Evolutionary conservation across 768 basidiomycete species (phyloP).

Genomic region (Scleroderma bovista): DNA sequence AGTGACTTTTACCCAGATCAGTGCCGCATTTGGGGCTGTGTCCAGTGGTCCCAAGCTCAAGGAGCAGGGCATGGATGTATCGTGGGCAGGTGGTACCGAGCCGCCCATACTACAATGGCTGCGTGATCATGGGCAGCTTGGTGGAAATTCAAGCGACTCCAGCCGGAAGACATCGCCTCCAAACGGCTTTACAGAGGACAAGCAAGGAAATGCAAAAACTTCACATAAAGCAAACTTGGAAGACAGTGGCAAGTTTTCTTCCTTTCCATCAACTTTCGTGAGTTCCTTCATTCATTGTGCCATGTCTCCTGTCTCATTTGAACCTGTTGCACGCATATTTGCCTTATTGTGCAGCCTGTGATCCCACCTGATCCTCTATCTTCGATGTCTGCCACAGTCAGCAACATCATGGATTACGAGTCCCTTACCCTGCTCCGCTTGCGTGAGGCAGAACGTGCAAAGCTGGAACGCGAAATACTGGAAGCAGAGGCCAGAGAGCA

Average conservation of each 20-base stretch:
- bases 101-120: conserved; percentile 70
- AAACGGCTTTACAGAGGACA: conserved; percentile 3
- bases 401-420: conserved; percentile 64
- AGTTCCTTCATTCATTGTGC: conserved; percentile 36
- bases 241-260: conserved; percentile 43
- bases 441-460: conserved; percentile 73
- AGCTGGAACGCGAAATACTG: conserved; percentile 70
- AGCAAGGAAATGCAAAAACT: not conserved
- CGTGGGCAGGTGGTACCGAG: conserved; percentile 68
- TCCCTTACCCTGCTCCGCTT: conserved; percentile 74
- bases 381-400: conserved; percentile 17
- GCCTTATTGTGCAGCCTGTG: conserved; percentile 11
- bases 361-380: conserved; percentile 12
- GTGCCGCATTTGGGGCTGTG: conserved; percentile 72
- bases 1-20: conserved; percentile 70
- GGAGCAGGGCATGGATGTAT: conserved; percentile 60
- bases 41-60: conserved; percentile 49
- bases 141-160: conserved; percentile 13
- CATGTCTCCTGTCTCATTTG: conserved; percentile 9
- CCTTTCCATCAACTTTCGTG: conserved; percentile 45
- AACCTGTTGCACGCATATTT: not conserved
- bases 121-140: conserved; percentile 65
- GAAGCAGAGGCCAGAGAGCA: conserved; percentile 53
- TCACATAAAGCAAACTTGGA: not conserved
- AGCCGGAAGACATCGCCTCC: conserved; percentile 20